Base-by-base conservation (phyloP, 73 alveolate genomes). In the Symbiodinium pilosum region DNA sequence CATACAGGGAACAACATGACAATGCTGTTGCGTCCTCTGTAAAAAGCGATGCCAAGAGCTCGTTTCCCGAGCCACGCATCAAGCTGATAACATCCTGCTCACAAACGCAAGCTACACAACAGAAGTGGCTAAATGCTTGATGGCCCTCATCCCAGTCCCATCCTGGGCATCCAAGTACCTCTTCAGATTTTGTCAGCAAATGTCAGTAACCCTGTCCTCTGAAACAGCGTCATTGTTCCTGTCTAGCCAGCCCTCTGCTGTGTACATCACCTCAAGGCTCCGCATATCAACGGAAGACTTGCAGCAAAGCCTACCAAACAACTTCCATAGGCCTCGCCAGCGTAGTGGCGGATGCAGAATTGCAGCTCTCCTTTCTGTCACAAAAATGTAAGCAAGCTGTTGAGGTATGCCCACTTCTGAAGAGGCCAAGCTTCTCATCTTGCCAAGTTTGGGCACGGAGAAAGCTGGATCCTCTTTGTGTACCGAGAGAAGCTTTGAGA, bases 151-250 rank as follows among this genome's bases (percentile, higher is more conserved):
- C n/a, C n/a, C n/a, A n/a, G n/a, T n/a, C n/a, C n/a, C n/a, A n/a
- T n/a, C n/a, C n/a, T n/a, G n/a, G n/a, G n/a, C n/a, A n/a, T n/a
- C n/a, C n/a, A n/a, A n/a, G n/a, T 52, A 28, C 69, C 1, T 52
- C n/a, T 18, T 28, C 21, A 28, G n/a, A 1, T 52, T 18, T 28
- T 20, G 69, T 54, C 26, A 21, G 24, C n/a, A 3, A 54, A 4
- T 4, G 3, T 12, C 73, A 26, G 21, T 16, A 64, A 36, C 77
- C 73, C n/a, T n/a, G 20, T 89, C 95, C 81, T 99, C 99, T 75
- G 99, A 99, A 21, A 99, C 99, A 77, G 99, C 94, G 99, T 99
- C 99, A 69, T 97, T 99, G 99, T 99, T 99, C 95, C 99, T 99
- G 69, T 99, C 99, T 5, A 99, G 71, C 98, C 99, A 99, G 43